Base-by-base conservation (phyloP, 768 basidiomycete genomes). In the Grammothele lineata region DNA sequence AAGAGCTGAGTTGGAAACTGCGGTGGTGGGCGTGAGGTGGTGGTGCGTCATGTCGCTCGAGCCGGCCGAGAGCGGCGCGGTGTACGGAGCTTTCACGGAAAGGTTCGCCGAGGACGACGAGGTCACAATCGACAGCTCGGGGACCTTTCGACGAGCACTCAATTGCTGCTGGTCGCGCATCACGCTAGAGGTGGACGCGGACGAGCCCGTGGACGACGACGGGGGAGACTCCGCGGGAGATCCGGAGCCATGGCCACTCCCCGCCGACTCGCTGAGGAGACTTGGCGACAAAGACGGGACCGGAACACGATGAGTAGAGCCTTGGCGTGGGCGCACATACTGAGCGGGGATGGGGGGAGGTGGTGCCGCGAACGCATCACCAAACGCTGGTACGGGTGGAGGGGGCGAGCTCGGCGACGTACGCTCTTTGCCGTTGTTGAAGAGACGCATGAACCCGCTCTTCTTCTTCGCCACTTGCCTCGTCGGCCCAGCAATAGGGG, bases 361-460 rank as follows among this genome's bases (percentile, higher is more conserved):
- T 19, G 39, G 39, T 1, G 46, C 42, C 19, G 51, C 51, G 34
- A 48, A 47, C 25, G 46, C 42, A 15, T 47, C 47, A n/a, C 75
- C 72, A 25, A 78, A 56, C 9, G 73, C 62, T 11, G 83, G 83
- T 8, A 87, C 73, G 15, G 86, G 81, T 5, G 81, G 81, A 1
- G 76, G 75, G 7, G 65, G 63, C 4, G 58, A 60, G 66, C 18
- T 77, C 73, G 47, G 51, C 32, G 37, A 53, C 25, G 34, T 75
- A 41, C 73, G 73, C 17, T 67, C 67, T 59, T 74, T 78, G 17
- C 74, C 72, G 57, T 83, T 30, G 17, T 36, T 80, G 60, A 91
- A 89, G 10, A 92, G 66, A 41, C 84, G 72, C 82, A 91, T 78
- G 60, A 92, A 87, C 3, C 77, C 88, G 53, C 87, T 90, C 62